Base-by-base conservation (phyloP, 108 stramenopile genomes). In the Cylindrotheca closterium region DNA sequence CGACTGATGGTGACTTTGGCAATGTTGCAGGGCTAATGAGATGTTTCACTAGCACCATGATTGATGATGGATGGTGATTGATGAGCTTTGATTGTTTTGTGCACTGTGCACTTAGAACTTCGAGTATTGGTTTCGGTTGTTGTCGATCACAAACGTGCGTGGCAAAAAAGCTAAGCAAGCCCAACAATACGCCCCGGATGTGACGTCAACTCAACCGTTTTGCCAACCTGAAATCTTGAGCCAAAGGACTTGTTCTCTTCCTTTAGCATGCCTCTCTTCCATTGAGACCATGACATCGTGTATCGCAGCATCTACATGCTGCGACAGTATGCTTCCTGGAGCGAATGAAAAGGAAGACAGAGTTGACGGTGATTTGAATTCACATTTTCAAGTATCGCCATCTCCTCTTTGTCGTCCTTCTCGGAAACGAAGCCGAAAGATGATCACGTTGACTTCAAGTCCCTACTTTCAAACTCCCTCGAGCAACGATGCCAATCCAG, bases 11-110 rank as follows among this genome's bases (percentile, higher is more conserved):
- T 1, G 63, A 50, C 15, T 30, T 33, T 12, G 60, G 60, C 12
- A 64, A 48, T 22, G 52, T 29, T 21, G 52, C 63, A 5, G 63
- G 63, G 30, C 60, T 61, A 18, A 61, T 49, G 24, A 61, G 27
- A 37, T 61, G 47, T 28, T 61, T 21, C 4, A 61, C 27, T 17
- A 17, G 5, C 22, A 58, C 58, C 58, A 58, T 58, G 15, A 27
- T 55, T 15, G 10, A 29, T 25, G 28, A 15, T 15, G 10, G 15
- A 42, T 10, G 15, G 15, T 42, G 10, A 42, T 15, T 42, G 37
- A 42, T 42, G 37, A 42, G n/a, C n/a, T n/a, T n/a, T n/a, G n/a
- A n/a, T n/a, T n/a, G n/a, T n/a, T n/a, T n/a, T n/a, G n/a, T n/a
- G n/a, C n/a, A n/a, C n/a, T n/a, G n/a, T n/a, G n/a, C n/a, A n/a